Evolutionary conservation across 202 grass and related monocot species (phyloP), one percentile per base, ranked within the genome.

Genomic region (Zizania palustris): DNA sequence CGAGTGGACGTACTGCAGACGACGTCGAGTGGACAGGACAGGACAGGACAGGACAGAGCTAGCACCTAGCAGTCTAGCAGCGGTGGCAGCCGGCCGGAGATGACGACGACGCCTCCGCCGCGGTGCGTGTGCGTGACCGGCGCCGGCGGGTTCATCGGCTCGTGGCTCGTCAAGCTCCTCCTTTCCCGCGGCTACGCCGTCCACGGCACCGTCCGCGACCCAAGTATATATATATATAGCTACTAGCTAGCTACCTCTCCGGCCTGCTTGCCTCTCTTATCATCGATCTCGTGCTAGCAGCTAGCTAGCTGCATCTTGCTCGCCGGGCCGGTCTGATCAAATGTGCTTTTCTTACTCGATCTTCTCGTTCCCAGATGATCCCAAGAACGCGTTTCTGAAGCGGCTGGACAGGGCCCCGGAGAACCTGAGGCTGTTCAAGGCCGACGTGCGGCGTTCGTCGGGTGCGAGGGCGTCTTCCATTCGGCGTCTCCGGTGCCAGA

Each of bases 381-480:
- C n/a, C 9, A 77, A 84, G 73, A 84, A 84, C 4, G 73, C 73
- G 11, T 73, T 62, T 35, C 55, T 84, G 36, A 36, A 20, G 55
- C 36, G 60, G 65, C 55, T 84, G 7, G 65, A 77, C 48, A 36
- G 13, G 0, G 81, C 81, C 14, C 6, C 19, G 9, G 57, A 69
- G 4, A 84, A 60, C 16, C 42, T 84, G 44, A 56, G 1, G 9
- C 48, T 84, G 62, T 60, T 84, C 65, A 71, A 62, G 71, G 81
- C 81, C n/a, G 81, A 84, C 43, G 8, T 83, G 41, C 44, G 0
- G 81, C 81, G 0, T 54, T 83, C 5, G 54, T 12, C 9, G 38
- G 58, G 0, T 84, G 74, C 61, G 58, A 71, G 35, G 82, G 82
- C 5, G 82, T 84, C 15, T 78, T 78, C 67, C 82, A 85, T 57